These are phyloP conservation scores for Sugiyamaella novakii DNA, from an alignment of 1,139 yeast genomes.

Conservation along the genomic window DNA sequence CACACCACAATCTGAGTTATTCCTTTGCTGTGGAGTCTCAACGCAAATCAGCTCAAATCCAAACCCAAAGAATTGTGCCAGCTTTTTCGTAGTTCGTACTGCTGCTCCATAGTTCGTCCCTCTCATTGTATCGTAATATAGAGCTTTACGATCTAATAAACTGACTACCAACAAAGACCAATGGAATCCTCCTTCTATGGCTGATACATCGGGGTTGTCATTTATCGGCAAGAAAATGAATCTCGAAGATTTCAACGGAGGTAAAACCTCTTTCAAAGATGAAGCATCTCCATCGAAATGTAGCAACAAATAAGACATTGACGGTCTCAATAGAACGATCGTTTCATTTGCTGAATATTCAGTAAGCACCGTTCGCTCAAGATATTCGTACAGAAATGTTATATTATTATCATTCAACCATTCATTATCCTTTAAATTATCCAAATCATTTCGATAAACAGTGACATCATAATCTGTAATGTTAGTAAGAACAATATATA, in stretches of 20 bases:
- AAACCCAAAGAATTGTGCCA: constrained; percentile 39
- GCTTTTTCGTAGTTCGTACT: constrained; percentile 39
- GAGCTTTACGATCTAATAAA: constrained; percentile 44
- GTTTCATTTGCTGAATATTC: constrained; percentile 18
- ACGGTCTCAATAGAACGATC: constrained; percentile 45
- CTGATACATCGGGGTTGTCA: constrained; percentile 52
- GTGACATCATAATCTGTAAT: constrained; percentile 44
- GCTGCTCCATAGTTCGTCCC: constrained; percentile 48
- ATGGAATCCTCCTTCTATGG: constrained; percentile 55
- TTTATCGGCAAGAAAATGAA: constrained; percentile 56
- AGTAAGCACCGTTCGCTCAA: constrained; percentile 44
- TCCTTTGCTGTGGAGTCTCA: constrained; percentile 70
- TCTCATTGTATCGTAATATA: constrained; percentile 52
- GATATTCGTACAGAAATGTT: constrained; percentile 61
- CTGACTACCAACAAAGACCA: constrained; percentile 56
- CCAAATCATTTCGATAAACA: constrained; percentile 51
- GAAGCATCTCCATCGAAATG: constrained; percentile 35
- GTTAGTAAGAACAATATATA: background rate
- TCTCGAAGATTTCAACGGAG: constrained; percentile 46
- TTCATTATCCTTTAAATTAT: constrained; percentile 53
- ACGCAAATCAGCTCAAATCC: constrained; percentile 36
- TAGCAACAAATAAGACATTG: constrained; percentile 45
- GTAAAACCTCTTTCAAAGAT: constrained; percentile 47
- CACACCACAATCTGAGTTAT: constrained; percentile 80
- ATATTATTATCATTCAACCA: constrained; percentile 78